Evolutionary conservation across 768 basidiomycete species (phyloP).

Genomic region (Trametes cubensis): DNA sequence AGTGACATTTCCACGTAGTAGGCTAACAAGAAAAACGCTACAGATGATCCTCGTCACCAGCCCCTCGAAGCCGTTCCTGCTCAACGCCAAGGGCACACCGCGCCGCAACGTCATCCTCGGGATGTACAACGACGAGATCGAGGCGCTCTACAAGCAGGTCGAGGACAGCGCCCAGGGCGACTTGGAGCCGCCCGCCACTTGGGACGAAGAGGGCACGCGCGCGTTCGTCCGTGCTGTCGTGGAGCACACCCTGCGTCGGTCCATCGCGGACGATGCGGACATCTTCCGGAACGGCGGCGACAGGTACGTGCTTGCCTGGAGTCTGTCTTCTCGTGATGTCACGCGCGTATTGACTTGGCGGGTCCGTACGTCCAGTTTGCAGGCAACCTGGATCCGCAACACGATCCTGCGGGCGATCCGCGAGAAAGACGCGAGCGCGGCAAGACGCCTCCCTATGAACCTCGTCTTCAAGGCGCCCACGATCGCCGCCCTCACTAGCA

Average conservation of each 20-base stretch:
- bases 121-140: slow-evolving; percentile 26
- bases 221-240: slow-evolving; percentile 25
- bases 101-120: slow-evolving; percentile 31
- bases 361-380: slow-evolving; percentile 24
- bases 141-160: slow-evolving; percentile 21
- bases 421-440: slow-evolving; percentile 35
- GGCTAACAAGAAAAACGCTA: background rate
- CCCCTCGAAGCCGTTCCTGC: slow-evolving; percentile 18
- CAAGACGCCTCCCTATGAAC: slow-evolving; percentile 31
- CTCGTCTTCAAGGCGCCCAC: slow-evolving; percentile 46
- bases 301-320: slow-evolving; percentile 24
- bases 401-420: slow-evolving; percentile 33
- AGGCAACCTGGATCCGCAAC: slow-evolving; percentile 39
- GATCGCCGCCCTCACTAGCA: slow-evolving; percentile 32
- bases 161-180: slow-evolving; percentile 28
- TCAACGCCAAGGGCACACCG: slow-evolving; percentile 30
- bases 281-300: slow-evolving; percentile 31
- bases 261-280: slow-evolving; percentile 23
- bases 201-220: slow-evolving; percentile 15
- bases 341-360: too few species aligned
- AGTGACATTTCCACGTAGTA: background rate
- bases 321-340: too few species aligned
- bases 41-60: slow-evolving; percentile 23
- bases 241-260: slow-evolving; percentile 17
- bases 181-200: slow-evolving; percentile 16